These are phyloP conservation scores for Thermomucor indicae-seudaticae DNA, from an alignment of 371 early-diverging fungal genomes.

Conservation along the genomic window DNA sequence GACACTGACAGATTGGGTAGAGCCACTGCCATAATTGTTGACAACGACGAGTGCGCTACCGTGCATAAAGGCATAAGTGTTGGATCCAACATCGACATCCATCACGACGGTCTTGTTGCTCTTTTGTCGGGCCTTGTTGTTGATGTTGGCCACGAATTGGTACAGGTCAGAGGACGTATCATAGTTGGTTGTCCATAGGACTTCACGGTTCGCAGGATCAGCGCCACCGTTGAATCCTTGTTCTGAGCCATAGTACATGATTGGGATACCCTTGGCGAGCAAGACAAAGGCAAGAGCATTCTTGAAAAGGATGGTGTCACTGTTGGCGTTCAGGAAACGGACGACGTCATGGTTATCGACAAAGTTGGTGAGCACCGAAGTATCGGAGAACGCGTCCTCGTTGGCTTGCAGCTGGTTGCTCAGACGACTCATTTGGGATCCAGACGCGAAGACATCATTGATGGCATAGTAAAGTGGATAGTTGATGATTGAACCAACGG, in stretches of 20 bases:
- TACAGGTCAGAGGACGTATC: slow-evolving; percentile 15
- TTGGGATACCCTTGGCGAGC: slow-evolving; percentile 31
- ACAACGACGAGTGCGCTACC: slow-evolving; percentile 17
- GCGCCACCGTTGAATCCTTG: slow-evolving; percentile 30
- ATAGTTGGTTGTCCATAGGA: slow-evolving; percentile 26
- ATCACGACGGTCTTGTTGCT: slow-evolving; percentile 1
- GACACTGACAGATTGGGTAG: slow-evolving; percentile 13
- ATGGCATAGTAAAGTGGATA: slow-evolving; percentile 27
- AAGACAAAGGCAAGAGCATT: slow-evolving; percentile 34
- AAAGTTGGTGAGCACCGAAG: slow-evolving; percentile 28
- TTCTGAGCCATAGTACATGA: slow-evolving; percentile 39
- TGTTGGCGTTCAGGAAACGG: slow-evolving; percentile 25
- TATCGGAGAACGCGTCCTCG: slow-evolving; percentile 13
- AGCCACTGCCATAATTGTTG: slow-evolving; percentile 20
- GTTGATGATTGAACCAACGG: slow-evolving; percentile 16
- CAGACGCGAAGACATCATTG: slow-evolving; percentile 14
- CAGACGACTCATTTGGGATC: slow-evolving; percentile 18
- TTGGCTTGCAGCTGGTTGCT: slow-evolving; percentile 5
- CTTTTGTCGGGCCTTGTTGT: slow-evolving; percentile 12
- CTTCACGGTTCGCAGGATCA: slow-evolving; percentile 35
- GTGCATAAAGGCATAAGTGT: slow-evolving; percentile 18
- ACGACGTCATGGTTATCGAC: slow-evolving; percentile 41
- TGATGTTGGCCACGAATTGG: slow-evolving; percentile 12
- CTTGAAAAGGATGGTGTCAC: slow-evolving; percentile 20
- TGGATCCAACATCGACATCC: slow-evolving; percentile 8